phyloP scores from a whole-genome alignment of 306 rosid genomes.

The Quercus gilva region DNA sequence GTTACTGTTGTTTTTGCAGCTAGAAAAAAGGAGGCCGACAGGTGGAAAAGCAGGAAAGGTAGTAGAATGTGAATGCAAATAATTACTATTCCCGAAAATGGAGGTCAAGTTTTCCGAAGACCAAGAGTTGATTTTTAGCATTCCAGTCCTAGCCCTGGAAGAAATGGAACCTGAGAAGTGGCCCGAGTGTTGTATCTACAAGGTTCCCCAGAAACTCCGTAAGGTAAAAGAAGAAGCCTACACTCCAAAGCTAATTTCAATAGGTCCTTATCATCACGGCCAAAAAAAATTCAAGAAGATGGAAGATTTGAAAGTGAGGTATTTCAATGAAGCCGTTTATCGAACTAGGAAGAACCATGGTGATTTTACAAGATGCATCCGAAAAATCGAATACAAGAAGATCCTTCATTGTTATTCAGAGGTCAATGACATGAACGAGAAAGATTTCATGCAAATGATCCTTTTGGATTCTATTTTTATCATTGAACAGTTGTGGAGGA shows the following conservation, averaged over 20 bases:
- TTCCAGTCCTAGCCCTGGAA: too few relatives aligned
- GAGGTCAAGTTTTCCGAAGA: too few relatives aligned
- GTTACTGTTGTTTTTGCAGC: too few relatives aligned
- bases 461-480: conserved; percentile 26
- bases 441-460: neutral
- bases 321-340: neutral
- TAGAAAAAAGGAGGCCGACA: too few relatives aligned
- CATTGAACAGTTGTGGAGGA: conserved; percentile 15
- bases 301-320: neutral
- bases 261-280: conserved; percentile 19
- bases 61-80: too few relatives aligned
- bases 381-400: too few relatives aligned
- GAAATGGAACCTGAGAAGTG: neutral
- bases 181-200: conserved; percentile 8
- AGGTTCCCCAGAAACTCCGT: conserved; percentile 13
- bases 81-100: too few relatives aligned
- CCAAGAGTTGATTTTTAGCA: too few relatives aligned
- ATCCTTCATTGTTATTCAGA: neutral
- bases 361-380: neutral
- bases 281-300: neutral
- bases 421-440: too few relatives aligned
- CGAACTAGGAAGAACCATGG: neutral
- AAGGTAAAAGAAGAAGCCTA: neutral
- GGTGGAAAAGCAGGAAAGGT: too few relatives aligned
- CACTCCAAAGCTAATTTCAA: conserved; percentile 23